These are phyloP conservation scores for Lactifluus hygrophoroides DNA, from an alignment of 768 basidiomycete species.

Conservation along the genomic window DNA sequence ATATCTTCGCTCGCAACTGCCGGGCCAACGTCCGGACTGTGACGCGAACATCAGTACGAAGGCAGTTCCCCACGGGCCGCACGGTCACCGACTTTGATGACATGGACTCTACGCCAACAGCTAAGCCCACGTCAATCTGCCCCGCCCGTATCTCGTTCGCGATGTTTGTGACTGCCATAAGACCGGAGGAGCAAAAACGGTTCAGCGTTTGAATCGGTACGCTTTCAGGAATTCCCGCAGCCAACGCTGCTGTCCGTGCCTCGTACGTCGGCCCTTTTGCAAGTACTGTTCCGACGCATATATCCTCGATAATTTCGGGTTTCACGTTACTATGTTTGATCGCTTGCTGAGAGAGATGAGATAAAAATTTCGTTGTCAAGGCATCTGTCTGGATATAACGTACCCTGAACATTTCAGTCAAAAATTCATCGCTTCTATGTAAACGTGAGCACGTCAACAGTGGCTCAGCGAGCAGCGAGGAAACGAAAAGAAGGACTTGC, in stretches of 20 bases:
- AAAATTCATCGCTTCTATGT: constrained; percentile 63
- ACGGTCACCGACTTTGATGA: constrained; percentile 48
- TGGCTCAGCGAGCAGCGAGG: no score
- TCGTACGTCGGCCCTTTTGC: constrained; percentile 58
- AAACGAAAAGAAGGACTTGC: constrained; percentile 30
- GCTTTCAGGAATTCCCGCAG: constrained; percentile 73
- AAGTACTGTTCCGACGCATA: constrained; percentile 73
- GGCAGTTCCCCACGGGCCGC: constrained; percentile 20
- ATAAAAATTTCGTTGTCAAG: constrained; percentile 10
- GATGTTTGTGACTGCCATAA: constrained; percentile 76
- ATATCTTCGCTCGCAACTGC: constrained; percentile 56
- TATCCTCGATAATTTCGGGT: constrained; percentile 60
- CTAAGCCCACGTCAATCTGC: constrained; percentile 76
- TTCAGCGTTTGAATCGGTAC: constrained; percentile 71
- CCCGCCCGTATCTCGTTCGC: constrained; percentile 68
- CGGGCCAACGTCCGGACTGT: constrained; percentile 56
- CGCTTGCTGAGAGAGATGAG: constrained; percentile 39
- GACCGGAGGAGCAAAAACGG: constrained; percentile 75
- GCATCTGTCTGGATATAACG: constrained; percentile 10
- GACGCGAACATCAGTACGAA: constrained; percentile 18
- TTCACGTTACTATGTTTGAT: constrained; percentile 51
- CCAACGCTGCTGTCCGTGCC: constrained; percentile 64
- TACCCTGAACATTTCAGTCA: constrained; percentile 77
- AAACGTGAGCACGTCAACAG: background rate
- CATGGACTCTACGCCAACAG: constrained; percentile 85